phyloP scores from a whole-genome alignment of 1,284 basidiomycete species.

The Puccinia sorghi region DNA sequence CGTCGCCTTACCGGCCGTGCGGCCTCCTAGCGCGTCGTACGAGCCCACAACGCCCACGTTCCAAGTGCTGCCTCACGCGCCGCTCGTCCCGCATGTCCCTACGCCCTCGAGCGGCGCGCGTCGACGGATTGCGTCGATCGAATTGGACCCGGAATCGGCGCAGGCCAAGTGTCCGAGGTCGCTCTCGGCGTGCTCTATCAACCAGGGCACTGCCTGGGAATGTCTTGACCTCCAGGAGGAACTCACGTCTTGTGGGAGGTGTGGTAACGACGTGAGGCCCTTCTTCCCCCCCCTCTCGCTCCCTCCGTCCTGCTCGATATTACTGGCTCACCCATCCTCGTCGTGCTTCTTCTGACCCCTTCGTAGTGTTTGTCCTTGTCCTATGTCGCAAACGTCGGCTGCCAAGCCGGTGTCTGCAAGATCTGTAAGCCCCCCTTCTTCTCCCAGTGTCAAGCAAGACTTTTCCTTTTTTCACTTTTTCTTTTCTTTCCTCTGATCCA shows the following conservation, averaged over 20 bases:
- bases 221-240: constrained; percentile 26
- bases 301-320: neutral
- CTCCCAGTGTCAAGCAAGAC: neutral
- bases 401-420: constrained; percentile 8
- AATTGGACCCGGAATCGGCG: neutral
- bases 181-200: neutral
- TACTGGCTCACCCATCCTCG: neutral
- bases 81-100: neutral
- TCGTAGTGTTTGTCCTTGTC: constrained; percentile 3
- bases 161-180: constrained; percentile 5
- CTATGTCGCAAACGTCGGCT: constrained; percentile 4
- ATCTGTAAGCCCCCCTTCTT: constrained; percentile 9
- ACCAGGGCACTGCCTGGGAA: neutral
- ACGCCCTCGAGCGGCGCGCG: neutral
- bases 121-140: neutral
- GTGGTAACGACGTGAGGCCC: constrained; percentile 2
- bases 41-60: neutral
- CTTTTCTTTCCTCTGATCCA: neutral
- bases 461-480: neutral
- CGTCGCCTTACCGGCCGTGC: too few relatives aligned
- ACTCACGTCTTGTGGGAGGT: constrained; percentile 10
- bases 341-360: neutral
- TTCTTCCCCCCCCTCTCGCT: neutral
- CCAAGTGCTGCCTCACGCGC: too few relatives aligned
- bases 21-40: neutral